A percentile compares a stretch with the other conserved stretches of the same genome.
Conservation (phyloP, 495 filamentous ascomycete species). For the Penicillium desertorum region DNA sequence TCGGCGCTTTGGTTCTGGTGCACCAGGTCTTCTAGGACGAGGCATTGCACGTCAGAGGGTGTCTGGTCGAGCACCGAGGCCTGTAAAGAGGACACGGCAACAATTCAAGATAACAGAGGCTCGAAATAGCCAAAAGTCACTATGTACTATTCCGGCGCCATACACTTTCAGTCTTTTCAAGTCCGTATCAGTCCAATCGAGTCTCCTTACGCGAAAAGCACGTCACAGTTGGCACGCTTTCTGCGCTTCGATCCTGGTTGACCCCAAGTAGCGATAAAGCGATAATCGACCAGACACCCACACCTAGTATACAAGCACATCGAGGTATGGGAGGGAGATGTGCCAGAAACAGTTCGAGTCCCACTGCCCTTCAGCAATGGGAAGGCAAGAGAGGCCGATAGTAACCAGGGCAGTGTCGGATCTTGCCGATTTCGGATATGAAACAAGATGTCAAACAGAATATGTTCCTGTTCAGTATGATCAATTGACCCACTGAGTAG, state of each 20-base stretch:
- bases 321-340: conserved; percentile 42
- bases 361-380: conserved; percentile 22
- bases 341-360: conserved; percentile 20
- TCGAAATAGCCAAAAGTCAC: conserved; percentile 3
- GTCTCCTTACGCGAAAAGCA: conserved; percentile 21
- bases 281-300: conserved; percentile 47
- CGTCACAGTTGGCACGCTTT: conserved; percentile 24
- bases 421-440: not conserved
- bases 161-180: conserved; percentile 1
- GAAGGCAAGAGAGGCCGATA: conserved; percentile 1
- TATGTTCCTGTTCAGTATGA: not conserved
- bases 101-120: conserved; percentile 9
- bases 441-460: not conserved
- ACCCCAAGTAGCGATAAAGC: conserved; percentile 43
- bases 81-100: not conserved
- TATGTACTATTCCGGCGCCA: conserved; percentile 1
- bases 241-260: conserved; percentile 35
- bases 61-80: conserved; percentile 5
- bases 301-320: conserved; percentile 44
- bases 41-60: conserved; percentile 52
- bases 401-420: not conserved
- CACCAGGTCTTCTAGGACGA: conserved; percentile 64
- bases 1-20: conserved; percentile 66
- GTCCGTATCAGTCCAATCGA: not conserved
- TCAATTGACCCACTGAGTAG: not conserved